Conservation (phyloP, 805 yeast species). For the Maudiozyma bulderi region DNA sequence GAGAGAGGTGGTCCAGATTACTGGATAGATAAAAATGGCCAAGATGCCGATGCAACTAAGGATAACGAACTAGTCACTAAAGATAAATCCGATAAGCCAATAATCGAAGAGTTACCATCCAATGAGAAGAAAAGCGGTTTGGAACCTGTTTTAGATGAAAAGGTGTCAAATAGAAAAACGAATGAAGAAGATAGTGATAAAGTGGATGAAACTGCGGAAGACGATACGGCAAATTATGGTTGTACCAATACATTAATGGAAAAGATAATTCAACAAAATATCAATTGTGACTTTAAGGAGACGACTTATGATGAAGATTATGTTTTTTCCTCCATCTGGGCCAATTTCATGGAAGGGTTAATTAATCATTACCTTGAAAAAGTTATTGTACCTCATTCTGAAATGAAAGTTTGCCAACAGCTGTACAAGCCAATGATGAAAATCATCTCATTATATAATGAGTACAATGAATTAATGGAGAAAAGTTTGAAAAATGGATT, state of each 20-base stretch:
- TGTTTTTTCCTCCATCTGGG: slow-evolving; percentile 31
- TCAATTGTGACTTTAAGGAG: slow-evolving; percentile 27
- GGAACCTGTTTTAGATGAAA: not conserved
- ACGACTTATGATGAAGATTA: slow-evolving; percentile 26
- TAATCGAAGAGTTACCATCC: not conserved
- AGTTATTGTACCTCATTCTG: slow-evolving; percentile 29
- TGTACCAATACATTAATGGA: slow-evolving; percentile 20
- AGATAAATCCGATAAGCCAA: not conserved
- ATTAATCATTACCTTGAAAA: slow-evolving; percentile 30
- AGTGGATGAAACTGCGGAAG: not conserved
- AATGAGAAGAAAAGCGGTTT: not conserved
- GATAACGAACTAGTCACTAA: not conserved
- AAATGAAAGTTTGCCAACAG: slow-evolving; percentile 30
- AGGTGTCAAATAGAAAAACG: not conserved
- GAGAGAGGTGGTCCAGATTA: slow-evolving; percentile 31
- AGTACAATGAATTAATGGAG: slow-evolving; percentile 29
- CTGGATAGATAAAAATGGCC: slow-evolving; percentile 25
- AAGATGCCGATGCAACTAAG: not conserved
- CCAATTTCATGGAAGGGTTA: slow-evolving; percentile 31
- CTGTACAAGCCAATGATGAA: slow-evolving; percentile 31
- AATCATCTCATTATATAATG: slow-evolving; percentile 28
- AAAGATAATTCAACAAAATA: slow-evolving; percentile 26
- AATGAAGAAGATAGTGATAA: not conserved
- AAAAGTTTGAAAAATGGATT: slow-evolving; percentile 29
- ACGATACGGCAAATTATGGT: not conserved